phyloP scores from a whole-genome alignment of 805 yeast genomes.

The Metschnikowia baotianmanensis region DNA sequence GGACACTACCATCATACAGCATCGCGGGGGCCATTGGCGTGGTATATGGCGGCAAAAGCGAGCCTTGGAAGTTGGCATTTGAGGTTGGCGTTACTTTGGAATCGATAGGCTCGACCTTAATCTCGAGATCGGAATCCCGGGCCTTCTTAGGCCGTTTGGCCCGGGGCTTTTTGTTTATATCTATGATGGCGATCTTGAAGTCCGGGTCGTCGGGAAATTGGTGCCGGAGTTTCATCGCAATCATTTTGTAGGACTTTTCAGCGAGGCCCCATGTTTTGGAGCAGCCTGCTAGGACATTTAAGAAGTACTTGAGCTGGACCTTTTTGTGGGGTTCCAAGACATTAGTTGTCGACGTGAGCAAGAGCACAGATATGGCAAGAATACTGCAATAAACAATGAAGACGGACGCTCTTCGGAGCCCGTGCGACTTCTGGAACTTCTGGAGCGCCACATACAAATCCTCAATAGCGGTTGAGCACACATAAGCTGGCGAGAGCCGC shows the following conservation, averaged over 20 bases:
- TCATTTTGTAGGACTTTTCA: constrained; percentile 42
- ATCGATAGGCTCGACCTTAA: neutral
- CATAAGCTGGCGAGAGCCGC: constrained; percentile 30
- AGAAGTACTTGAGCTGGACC: constrained; percentile 34
- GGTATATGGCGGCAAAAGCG: neutral
- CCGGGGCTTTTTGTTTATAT: constrained; percentile 1
- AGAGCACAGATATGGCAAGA: constrained; percentile 42
- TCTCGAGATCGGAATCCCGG: neutral
- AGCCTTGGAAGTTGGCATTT: neutral
- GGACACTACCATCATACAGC: neutral
- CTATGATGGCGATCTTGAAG: constrained; percentile 1
- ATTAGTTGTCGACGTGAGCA: constrained; percentile 32
- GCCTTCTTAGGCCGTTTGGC: constrained; percentile 4
- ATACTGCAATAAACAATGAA: constrained; percentile 48
- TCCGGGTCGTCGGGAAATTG: constrained; percentile 20
- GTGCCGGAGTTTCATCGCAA: constrained; percentile 31
- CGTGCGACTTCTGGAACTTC: constrained; percentile 38
- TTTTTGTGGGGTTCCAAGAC: constrained; percentile 27
- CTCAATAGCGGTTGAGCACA: constrained; percentile 40
- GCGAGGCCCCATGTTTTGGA: constrained; percentile 49
- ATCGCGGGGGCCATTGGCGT: neutral
- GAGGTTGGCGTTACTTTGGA: too few species aligned
- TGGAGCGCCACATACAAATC: constrained; percentile 41
- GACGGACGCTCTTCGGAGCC: constrained; percentile 42
- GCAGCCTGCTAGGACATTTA: constrained; percentile 40